Evolutionary conservation across 176 grass and related monocot species (phyloP).

Genomic region (Neostapfia colusana): DNA sequence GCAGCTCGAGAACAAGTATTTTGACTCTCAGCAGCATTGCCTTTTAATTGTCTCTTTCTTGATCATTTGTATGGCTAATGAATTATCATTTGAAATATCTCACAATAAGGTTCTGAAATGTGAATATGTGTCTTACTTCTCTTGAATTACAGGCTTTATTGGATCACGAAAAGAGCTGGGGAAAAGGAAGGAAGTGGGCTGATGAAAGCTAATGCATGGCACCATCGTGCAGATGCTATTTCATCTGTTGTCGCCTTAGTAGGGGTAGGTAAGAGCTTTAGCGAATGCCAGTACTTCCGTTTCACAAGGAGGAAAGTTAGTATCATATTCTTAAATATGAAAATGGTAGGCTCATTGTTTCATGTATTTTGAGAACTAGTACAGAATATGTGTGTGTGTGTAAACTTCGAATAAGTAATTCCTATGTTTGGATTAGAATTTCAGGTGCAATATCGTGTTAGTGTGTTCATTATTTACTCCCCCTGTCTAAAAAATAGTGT

Average conservation of each 20-base stretch:
- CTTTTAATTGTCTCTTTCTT: not conserved
- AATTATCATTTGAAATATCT: not conserved
- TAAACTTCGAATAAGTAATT: not conserved
- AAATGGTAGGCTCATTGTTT: slow-evolving; percentile 14
- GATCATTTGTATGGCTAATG: not conserved
- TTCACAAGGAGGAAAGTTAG: slow-evolving; percentile 8
- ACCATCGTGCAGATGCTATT: slow-evolving; percentile 88
- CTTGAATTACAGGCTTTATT: slow-evolving; percentile 63
- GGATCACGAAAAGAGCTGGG: slow-evolving; percentile 88
- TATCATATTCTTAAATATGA: slow-evolving; percentile 1
- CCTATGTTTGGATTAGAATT: slow-evolving; percentile 34
- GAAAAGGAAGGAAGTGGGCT: slow-evolving; percentile 91
- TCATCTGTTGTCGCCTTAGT: slow-evolving; percentile 87
- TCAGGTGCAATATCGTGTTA: slow-evolving; percentile 9
- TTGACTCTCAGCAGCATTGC: not conserved
- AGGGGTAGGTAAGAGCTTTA: slow-evolving; percentile 80
- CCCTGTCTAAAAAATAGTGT: too few relatives aligned
- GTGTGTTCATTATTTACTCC: not conserved
- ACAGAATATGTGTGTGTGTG: not conserved
- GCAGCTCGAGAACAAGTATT: not conserved
- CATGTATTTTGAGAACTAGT: slow-evolving; percentile 14
- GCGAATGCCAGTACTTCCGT: slow-evolving; percentile 19
- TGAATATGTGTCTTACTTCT: slow-evolving; percentile 10
- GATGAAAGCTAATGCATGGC: slow-evolving; percentile 99
- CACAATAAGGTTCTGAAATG: slow-evolving; percentile 4